These are phyloP conservation scores for Cladophialophora exuberans DNA, from an alignment of 2,329 filamentous ascomycete genomes.

Conservation along the genomic window DNA sequence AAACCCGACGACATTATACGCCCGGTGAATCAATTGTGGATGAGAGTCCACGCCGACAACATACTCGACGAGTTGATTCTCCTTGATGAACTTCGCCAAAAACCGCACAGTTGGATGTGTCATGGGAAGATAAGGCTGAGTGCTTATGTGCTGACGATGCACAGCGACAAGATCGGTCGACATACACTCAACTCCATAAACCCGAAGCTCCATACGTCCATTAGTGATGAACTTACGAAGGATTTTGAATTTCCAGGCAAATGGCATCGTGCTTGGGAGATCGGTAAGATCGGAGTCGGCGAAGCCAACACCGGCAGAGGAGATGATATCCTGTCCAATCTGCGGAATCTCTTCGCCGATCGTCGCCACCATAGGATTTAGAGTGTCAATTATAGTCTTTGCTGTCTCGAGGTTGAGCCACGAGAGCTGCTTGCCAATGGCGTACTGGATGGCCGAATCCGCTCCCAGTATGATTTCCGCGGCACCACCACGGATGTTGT, in stretches of 20 bases:
- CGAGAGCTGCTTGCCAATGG: constrained; percentile 46
- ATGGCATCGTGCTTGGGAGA: constrained; percentile 42
- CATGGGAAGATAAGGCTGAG: constrained; percentile 42
- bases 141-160: constrained; percentile 60
- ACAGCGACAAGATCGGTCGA: constrained; percentile 69
- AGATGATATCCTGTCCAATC: constrained; percentile 42
- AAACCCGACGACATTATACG: constrained; percentile 84
- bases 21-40: constrained; percentile 81
- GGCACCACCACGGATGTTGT: constrained; percentile 22
- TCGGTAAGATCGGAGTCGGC: constrained; percentile 33
- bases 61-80: constrained; percentile 77
- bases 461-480: constrained; percentile 32
- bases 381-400: constrained; percentile 40
- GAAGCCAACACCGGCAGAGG: constrained; percentile 33
- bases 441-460: constrained; percentile 43
- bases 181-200: constrained; percentile 76
- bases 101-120: constrained; percentile 64
- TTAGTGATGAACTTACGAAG: constrained; percentile 75
- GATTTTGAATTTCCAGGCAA: constrained; percentile 70
- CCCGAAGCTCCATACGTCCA: constrained; percentile 87
- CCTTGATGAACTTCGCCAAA: constrained; percentile 69
- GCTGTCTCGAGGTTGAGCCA: constrained; percentile 49
- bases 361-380: constrained; percentile 38
- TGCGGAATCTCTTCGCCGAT: constrained; percentile 38
- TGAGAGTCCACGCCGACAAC: constrained; percentile 90